Evolutionary conservation across 768 basidiomycete genomes (phyloP).

Genomic region (Boletus insuetus): DNA sequence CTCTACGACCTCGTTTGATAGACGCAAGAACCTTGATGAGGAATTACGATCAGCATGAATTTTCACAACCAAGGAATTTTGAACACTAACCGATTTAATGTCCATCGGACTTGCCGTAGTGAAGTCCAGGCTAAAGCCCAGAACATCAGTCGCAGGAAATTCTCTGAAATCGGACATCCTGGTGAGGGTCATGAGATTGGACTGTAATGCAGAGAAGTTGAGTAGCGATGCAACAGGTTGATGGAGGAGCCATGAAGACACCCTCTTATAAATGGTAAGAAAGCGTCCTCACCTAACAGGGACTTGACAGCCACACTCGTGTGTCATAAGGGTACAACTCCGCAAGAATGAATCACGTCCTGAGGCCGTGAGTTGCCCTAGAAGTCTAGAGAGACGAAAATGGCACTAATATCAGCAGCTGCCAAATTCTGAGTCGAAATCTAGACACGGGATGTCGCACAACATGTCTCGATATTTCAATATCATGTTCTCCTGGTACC

Average conservation of each 20-base stretch:
- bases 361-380: too few species aligned
- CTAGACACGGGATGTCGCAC: too few species aligned
- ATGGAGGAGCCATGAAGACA: too few species aligned
- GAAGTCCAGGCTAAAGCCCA: conserved; percentile 6
- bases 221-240: too few species aligned
- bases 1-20: not conserved
- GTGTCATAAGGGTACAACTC: too few species aligned
- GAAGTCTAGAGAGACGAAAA: too few species aligned
- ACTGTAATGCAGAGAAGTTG: not conserved
- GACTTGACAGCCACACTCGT: too few species aligned
- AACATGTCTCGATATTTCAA: too few species aligned
- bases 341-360: too few species aligned
- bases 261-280: not conserved
- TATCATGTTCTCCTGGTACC: too few species aligned
- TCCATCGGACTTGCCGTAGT: not conserved
- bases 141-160: conserved; percentile 1
- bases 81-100: not conserved
- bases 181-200: not conserved
- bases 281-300: not conserved
- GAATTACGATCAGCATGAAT: not conserved
- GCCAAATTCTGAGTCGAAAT: too few species aligned
- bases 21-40: not conserved
- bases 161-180: not conserved
- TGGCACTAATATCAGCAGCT: too few species aligned
- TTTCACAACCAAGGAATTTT: not conserved